Percentiles rank a stretch among this genome's conserved stretches.
These are phyloP conservation scores for Leersia perrieri DNA, from an alignment of 176 grass and related monocot genomes.

Conservation along the genomic window DNA sequence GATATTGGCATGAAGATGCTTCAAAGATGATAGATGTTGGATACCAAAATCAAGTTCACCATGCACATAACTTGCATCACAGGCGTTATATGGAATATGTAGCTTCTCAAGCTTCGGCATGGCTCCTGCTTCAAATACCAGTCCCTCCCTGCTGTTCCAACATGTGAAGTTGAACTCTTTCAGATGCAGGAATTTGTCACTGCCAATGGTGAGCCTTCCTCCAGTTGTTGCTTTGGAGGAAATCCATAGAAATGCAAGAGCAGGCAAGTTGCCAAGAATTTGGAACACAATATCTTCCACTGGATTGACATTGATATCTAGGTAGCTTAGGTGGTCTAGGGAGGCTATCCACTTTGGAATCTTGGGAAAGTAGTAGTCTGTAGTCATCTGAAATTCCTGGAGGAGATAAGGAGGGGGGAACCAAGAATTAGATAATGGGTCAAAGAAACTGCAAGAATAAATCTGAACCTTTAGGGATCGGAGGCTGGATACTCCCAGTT, in stretches of 20 bases:
- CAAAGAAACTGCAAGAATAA: not conserved
- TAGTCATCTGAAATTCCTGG: not conserved
- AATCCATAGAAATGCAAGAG: too few species aligned
- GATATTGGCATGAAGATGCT: constrained; percentile 3
- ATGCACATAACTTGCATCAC: not conserved
- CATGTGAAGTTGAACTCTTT: not conserved
- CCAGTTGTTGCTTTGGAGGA: too few species aligned
- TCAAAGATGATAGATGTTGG: not conserved
- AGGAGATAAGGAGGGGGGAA: not conserved
- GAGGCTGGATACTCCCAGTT: not conserved
- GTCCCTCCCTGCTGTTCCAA: not conserved
- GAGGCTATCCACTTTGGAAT: too few species aligned
- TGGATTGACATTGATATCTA: too few species aligned
- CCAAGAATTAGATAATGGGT: not conserved
- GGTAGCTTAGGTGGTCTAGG: too few species aligned
- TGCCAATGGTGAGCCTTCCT: too few species aligned
- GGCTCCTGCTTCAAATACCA: too few species aligned
- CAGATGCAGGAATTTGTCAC: too few species aligned
- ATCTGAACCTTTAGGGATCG: not conserved
- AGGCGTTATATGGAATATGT: not conserved
- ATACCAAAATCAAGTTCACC: constrained; percentile 1
- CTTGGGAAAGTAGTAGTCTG: not conserved
- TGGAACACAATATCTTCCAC: too few species aligned
- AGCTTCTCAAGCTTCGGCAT: constrained; percentile 16
- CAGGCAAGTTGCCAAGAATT: too few species aligned